Percentiles rank a stretch among this genome's conserved stretches.
These are phyloP conservation scores for Lachnellula occidentalis DNA, from an alignment of 2,329 filamentous ascomycete species.

Conservation along the genomic window DNA sequence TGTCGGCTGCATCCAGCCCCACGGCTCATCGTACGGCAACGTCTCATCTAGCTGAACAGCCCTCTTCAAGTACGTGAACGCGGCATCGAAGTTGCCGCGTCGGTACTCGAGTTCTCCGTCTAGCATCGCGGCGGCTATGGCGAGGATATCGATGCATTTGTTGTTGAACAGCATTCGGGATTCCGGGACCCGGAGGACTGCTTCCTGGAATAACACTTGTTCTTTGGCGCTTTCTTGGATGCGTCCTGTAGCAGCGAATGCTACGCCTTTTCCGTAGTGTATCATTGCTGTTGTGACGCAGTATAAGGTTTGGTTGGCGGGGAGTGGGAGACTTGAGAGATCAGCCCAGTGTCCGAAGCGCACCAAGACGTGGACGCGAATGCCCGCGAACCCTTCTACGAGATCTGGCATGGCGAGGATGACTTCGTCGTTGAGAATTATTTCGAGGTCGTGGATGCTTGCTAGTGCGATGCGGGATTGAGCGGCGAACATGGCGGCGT, in stretches of 20 bases:
- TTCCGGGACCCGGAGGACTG: slow-evolving; percentile 46
- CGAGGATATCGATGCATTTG: slow-evolving; percentile 56
- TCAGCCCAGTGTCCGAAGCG: slow-evolving; percentile 71
- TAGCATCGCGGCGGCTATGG: slow-evolving; percentile 59
- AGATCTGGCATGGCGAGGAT: slow-evolving; percentile 76
- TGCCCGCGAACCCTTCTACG: slow-evolving; percentile 65
- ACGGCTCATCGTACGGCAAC: slow-evolving; percentile 67
- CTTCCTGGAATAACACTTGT: slow-evolving; percentile 44
- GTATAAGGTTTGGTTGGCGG: slow-evolving; percentile 55
- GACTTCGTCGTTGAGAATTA: slow-evolving; percentile 56
- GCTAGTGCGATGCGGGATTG: slow-evolving; percentile 57
- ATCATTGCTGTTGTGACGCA: slow-evolving; percentile 63
- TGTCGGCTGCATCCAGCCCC: slow-evolving; percentile 75
- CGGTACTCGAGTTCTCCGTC: slow-evolving; percentile 71
- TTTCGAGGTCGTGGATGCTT: slow-evolving; percentile 54
- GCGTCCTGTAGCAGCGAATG: slow-evolving; percentile 52
- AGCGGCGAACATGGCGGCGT: slow-evolving; percentile 73
- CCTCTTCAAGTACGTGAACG: slow-evolving; percentile 53
- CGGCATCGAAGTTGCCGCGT: slow-evolving; percentile 48
- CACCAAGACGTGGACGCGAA: slow-evolving; percentile 64
- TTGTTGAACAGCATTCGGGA: slow-evolving; percentile 66
- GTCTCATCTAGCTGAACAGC: slow-evolving; percentile 56
- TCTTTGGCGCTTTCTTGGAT: slow-evolving; percentile 50
- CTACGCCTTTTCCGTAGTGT: slow-evolving; percentile 64
- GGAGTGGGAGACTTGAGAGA: slow-evolving; percentile 51